Percentiles rank a stretch among this genome's conserved stretches.
Conservation (phyloP, 2,329 filamentous ascomycete genomes). For the Fusarium palustre region DNA sequence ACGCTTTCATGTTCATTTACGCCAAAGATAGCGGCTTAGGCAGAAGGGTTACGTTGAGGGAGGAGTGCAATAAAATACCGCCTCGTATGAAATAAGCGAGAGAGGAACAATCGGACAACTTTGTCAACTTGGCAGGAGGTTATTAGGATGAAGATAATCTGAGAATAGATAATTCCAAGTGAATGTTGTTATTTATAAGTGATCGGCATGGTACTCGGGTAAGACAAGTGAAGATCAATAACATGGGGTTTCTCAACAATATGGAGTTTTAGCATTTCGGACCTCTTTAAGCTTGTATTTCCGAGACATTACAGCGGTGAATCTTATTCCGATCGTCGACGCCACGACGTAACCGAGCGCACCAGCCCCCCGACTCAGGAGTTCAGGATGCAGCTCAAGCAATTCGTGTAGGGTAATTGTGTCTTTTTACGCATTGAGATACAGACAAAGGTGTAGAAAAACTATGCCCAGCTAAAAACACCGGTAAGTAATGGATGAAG, state of each 20-base stretch:
- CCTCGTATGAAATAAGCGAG: background rate
- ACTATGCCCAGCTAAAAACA: background rate
- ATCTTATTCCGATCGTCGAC: background rate
- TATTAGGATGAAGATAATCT: background rate
- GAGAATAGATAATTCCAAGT: background rate
- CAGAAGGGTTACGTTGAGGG: background rate
- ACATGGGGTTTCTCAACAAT: background rate
- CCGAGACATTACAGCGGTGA: background rate
- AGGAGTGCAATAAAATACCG: background rate
- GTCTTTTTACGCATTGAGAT: background rate
- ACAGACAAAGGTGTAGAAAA: background rate
- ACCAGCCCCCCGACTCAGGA: background rate
- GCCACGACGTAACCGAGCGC: background rate
- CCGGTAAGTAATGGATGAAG: background rate
- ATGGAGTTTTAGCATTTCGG: background rate
- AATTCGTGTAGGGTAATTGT: background rate
- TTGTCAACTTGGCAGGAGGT: background rate
- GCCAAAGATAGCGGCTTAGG: background rate
- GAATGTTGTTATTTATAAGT: background rate
- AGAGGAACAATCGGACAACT: too few species aligned
- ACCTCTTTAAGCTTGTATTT: background rate
- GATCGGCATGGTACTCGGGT: background rate
- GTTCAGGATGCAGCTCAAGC: background rate
- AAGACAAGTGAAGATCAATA: background rate
- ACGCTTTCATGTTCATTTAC: background rate